phyloP scores from a whole-genome alignment of 2,329 filamentous ascomycete genomes.

The Fusarium pseudonygamai region DNA sequence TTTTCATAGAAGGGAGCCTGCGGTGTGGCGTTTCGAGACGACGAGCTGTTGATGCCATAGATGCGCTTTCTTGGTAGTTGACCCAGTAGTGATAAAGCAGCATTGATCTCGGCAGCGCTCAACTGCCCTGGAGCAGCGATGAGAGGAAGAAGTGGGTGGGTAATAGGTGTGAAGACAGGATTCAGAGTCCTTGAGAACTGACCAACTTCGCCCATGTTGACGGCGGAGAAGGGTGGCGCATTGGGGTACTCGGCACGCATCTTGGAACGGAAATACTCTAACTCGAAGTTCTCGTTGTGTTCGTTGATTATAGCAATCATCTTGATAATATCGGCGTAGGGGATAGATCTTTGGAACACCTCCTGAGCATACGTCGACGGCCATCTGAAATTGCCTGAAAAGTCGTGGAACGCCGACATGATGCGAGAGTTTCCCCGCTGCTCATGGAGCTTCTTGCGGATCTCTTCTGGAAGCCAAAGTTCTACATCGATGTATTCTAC shows the following conservation, averaged over 20 bases:
- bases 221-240: constrained; percentile 78
- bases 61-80: constrained; percentile 82
- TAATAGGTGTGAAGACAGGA: constrained; percentile 88
- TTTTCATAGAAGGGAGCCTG: constrained; percentile 89
- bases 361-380: constrained; percentile 75
- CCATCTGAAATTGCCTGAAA: constrained; percentile 86
- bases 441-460: constrained; percentile 73
- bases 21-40: constrained; percentile 70
- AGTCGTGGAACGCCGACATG: constrained; percentile 93
- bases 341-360: constrained; percentile 75
- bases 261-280: constrained; percentile 86
- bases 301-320: constrained; percentile 88
- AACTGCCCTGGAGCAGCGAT: constrained; percentile 88
- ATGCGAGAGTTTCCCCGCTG: constrained; percentile 82
- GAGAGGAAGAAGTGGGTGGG: constrained; percentile 83
- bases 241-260: constrained; percentile 75
- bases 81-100: constrained; percentile 79
- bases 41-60: constrained; percentile 79
- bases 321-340: constrained; percentile 86
- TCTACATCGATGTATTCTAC: constrained; percentile 92
- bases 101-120: constrained; percentile 86
- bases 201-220: constrained; percentile 89
- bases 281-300: constrained; percentile 87
- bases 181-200: constrained; percentile 86
- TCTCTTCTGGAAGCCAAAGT: constrained; percentile 82